Evolutionary conservation across 1,284 basidiomycete species (phyloP), one percentile per base, ranked within the genome.

Genomic region (Xanthoconium separans): DNA sequence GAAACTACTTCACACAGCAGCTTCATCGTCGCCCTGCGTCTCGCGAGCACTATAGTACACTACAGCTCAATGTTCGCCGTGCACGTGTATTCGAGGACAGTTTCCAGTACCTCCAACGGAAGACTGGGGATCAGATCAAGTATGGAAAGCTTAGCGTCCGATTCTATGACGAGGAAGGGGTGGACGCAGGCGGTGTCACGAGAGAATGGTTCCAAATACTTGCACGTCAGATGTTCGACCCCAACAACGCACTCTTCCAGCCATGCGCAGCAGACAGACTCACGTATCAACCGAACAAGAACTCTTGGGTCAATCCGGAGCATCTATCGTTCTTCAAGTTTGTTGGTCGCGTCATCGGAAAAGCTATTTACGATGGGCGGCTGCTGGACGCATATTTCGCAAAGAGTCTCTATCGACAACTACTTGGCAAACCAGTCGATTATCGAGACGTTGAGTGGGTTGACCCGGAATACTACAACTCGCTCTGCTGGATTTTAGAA

Each of bases 201-300:
- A 84, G 96, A 59, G 96, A 98, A 75, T 98, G 96, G 96, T 98
- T 96, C 85, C 92, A 95, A 64, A 96, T 98, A 51, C 84, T 99
- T 20, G 95, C 96, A 1, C 83, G 95, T 51, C 95, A 98, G 71
- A 99, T 99, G 91, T 98, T 99, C 75, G 95, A 99, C 70, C 95
- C 97, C n/a, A 93, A 97, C 74, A 98, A 99, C 65, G 95, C 94
- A 7, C 81, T 99, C 20, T 99, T 99, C 82, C 93, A 98, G 69
- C 96, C 96, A 11, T 98, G 94, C 68, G 93, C 94, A 0, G 95
- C 94, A 6, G 95, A 98, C 71, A 85, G 87, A 62, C 82, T 93
- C 55, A 98, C 95, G 3, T 98, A 98, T 70, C 95, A 98, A 71
- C 95, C 96, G 6, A 97, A 98, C 77, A 93, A 95, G 65, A 89